phyloP scores from a whole-genome alignment of 495 filamentous ascomycete genomes.

The Xanthoparmelia taractica region DNA sequence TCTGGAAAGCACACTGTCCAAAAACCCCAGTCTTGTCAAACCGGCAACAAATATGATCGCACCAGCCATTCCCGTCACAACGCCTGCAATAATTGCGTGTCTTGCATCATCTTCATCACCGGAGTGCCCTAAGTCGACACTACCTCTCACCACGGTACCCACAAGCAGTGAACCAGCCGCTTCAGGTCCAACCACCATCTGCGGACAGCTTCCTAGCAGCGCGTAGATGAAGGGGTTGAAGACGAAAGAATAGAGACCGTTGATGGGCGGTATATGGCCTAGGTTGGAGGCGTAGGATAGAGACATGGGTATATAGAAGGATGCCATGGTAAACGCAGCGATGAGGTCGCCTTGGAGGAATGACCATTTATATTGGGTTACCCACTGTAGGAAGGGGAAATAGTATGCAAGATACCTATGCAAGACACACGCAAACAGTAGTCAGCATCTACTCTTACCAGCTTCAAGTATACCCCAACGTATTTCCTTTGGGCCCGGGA shows the following conservation, averaged over 20 bases:
- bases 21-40: constrained; percentile 75
- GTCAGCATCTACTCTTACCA: background rate
- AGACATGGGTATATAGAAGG: constrained; percentile 97
- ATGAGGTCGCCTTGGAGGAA: constrained; percentile 81
- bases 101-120: constrained; percentile 60
- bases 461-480: background rate
- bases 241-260: constrained; percentile 92
- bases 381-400: constrained; percentile 83
- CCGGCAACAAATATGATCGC: constrained; percentile 80
- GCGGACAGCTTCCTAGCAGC: constrained; percentile 78
- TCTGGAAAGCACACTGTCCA: constrained; percentile 88
- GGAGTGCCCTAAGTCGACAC: constrained; percentile 58
- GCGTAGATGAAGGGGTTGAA: constrained; percentile 88
- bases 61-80: constrained; percentile 80
- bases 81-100: constrained; percentile 78
- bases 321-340: constrained; percentile 82
- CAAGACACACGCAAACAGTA: background rate
- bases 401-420: constrained; percentile 87
- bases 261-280: constrained; percentile 85
- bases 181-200: constrained; percentile 93
- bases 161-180: constrained; percentile 87
- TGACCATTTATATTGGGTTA: constrained; percentile 69
- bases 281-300: constrained; percentile 91
- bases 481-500: background rate
- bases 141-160: constrained; percentile 73